Percentiles rank a stretch among this genome's conserved stretches.
Conservation (phyloP, 2,329 filamentous ascomycete genomes). For the Sarocladium strictum region DNA sequence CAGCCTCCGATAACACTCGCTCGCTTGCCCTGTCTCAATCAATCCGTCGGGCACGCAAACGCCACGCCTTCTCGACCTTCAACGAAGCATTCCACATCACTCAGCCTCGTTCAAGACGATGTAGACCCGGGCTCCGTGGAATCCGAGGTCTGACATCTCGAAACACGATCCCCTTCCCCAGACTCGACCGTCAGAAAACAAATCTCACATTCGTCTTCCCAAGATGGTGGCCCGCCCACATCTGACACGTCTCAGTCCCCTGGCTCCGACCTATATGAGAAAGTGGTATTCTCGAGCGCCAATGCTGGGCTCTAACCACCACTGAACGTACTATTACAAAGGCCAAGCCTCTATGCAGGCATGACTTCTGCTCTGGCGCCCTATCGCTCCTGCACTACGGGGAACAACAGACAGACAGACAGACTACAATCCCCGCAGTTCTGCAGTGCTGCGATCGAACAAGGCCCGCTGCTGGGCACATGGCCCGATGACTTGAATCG, state of each 20-base stretch:
- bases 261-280: no score
- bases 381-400: not conserved
- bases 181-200: not conserved
- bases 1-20: not conserved
- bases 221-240: not conserved
- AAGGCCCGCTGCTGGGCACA: not conserved
- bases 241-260: conserved; percentile 8
- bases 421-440: no score
- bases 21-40: not conserved
- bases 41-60: not conserved
- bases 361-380: no score
- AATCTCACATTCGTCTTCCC: not conserved
- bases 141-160: not conserved
- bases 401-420: not conserved
- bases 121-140: not conserved
- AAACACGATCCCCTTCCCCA: not conserved
- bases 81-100: not conserved
- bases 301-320: not conserved
- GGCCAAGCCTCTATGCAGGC: no score
- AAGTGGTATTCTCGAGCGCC: no score
- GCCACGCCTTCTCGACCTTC: not conserved
- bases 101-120: conserved; percentile 2
- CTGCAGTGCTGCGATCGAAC: not conserved
- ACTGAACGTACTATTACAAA: not conserved
- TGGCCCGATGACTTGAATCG: not conserved